phyloP scores from a whole-genome alignment of 345 rosid genomes.

The Melaleuca quinquenervia region DNA sequence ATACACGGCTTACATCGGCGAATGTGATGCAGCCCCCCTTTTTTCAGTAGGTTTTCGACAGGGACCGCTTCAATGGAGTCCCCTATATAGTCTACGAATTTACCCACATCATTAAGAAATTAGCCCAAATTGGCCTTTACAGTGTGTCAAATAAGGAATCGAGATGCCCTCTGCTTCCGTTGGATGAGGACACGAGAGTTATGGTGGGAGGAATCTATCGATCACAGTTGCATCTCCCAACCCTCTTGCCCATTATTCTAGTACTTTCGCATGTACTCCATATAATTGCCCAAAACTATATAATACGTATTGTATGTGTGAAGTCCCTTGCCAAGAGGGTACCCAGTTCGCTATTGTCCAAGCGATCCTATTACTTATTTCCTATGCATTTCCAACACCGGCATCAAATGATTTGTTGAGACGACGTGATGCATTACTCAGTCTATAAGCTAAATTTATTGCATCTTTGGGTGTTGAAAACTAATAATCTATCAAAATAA shows the following conservation, averaged over 20 bases:
- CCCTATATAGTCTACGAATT: neutral
- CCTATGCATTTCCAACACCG: neutral
- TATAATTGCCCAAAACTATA: neutral
- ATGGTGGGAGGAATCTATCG: neutral
- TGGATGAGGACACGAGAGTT: neutral
- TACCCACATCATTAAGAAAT: neutral
- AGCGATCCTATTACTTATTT: neutral
- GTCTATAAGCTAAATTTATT: neutral
- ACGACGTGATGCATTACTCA: neutral
- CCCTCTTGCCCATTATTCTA: neutral
- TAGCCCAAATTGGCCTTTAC: neutral
- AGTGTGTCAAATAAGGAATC: neutral
- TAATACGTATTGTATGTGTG: neutral
- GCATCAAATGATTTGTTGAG: neutral
- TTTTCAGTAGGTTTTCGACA: neutral
- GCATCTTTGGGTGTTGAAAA: neutral
- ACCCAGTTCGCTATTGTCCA: neutral
- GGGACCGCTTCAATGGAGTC: neutral
- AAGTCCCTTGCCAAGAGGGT: neutral
- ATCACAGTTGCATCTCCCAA: neutral
- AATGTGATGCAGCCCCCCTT: constrained; percentile 6
- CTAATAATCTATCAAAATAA: neutral
- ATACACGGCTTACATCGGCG: constrained; percentile 16
- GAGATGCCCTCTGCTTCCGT: neutral
- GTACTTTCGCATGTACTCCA: neutral